phyloP scores from a whole-genome alignment of 257 asterid genomes.

The Lavandula angustifolia region DNA sequence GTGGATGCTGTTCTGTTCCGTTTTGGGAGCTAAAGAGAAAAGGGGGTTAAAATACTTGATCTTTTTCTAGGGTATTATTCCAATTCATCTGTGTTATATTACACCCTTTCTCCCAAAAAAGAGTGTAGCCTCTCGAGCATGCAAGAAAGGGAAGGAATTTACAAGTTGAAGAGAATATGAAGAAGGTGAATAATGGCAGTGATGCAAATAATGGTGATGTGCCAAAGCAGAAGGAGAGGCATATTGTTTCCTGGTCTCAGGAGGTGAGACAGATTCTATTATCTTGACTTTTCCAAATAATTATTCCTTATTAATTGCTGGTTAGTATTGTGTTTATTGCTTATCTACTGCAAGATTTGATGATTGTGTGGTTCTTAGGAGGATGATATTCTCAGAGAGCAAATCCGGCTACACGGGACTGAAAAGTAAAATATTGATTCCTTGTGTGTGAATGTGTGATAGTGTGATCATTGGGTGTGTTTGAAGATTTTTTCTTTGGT shows the following conservation, averaged over 20 bases:
- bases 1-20: conserved; percentile 46
- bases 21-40: conserved; percentile 45
- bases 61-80: conserved; percentile 41
- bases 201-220: conserved; percentile 42
- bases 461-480: conserved; percentile 32
- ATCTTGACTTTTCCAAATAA: background rate
- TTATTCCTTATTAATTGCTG: conserved; percentile 10
- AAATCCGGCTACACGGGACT: conserved; percentile 85
- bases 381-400: conserved; percentile 94
- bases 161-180: conserved; percentile 64
- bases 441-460: conserved; percentile 24
- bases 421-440: conserved; percentile 62
- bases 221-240: conserved; percentile 82
- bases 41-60: conserved; percentile 45
- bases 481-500: conserved; percentile 23
- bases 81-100: conserved; percentile 47
- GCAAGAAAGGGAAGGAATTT: conserved; percentile 55
- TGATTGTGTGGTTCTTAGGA: conserved; percentile 58
- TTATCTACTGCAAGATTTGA: conserved; percentile 31
- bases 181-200: conserved; percentile 45
- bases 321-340: conserved; percentile 15
- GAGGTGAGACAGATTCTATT: conserved; percentile 66
- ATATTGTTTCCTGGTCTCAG: conserved; percentile 97
- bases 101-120: conserved; percentile 41
- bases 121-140: conserved; percentile 62